These are phyloP conservation scores for Sporothrix luriei DNA, from an alignment of 2,329 filamentous ascomycete genomes.

Conservation along the genomic window DNA sequence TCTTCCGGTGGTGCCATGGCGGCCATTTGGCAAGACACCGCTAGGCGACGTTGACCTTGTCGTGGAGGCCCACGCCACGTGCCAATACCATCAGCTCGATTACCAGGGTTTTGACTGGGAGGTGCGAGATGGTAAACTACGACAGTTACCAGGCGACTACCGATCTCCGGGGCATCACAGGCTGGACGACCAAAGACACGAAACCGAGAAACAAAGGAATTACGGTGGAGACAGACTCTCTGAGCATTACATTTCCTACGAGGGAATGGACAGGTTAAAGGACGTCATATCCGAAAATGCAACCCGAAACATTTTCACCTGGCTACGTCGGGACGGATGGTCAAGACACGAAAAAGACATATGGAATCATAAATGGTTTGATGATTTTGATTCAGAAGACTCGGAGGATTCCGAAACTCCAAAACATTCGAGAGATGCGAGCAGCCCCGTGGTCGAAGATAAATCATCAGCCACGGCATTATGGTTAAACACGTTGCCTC, in stretches of 20 bases:
- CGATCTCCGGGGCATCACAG: background rate
- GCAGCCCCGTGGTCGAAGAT: slow-evolving; percentile 1
- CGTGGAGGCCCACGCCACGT: slow-evolving; percentile 40
- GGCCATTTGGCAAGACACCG: slow-evolving; percentile 40
- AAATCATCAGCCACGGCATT: background rate
- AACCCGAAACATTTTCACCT: slow-evolving; percentile 41
- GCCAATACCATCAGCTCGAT: slow-evolving; percentile 37
- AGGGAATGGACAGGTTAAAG: slow-evolving; percentile 32
- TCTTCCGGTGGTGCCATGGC: slow-evolving; percentile 40
- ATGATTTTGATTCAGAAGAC: slow-evolving; percentile 37
- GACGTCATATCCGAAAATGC: slow-evolving; percentile 40
- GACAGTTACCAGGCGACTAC: no score
- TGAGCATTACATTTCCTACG: slow-evolving; percentile 28
- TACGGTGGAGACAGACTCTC: slow-evolving; percentile 18
- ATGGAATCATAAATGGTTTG: slow-evolving; percentile 39
- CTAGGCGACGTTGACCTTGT: slow-evolving; percentile 40
- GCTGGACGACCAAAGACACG: no score
- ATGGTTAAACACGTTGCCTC: slow-evolving; percentile 9
- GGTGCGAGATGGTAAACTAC: slow-evolving; percentile 28
- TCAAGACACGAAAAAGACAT: slow-evolving; percentile 37
- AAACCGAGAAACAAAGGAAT: no score
- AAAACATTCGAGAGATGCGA: no score
- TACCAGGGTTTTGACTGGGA: slow-evolving; percentile 38
- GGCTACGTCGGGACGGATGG: slow-evolving; percentile 40
- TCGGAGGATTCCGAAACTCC: no score